Evolutionary conservation across 306 rosid genomes (phyloP), one percentile per base, ranked within the genome.

Genomic region (Medicago arabica): DNA sequence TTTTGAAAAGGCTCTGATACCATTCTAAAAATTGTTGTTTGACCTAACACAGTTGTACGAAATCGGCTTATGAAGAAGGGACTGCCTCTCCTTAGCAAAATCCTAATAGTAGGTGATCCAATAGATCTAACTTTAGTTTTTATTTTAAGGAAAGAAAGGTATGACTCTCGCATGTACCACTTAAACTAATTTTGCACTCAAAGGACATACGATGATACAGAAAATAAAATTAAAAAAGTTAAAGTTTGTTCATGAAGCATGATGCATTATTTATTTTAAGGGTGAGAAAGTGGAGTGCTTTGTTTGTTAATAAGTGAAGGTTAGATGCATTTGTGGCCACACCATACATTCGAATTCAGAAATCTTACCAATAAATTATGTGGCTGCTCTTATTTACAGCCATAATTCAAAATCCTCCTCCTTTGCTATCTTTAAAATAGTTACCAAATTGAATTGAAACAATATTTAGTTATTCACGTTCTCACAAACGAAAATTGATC

Each of bases 301-400:
- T 81, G 43, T 61, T 51, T 14, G 59, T 62, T 69, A 40, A 31
- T 53, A 59, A 9, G 43, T n/a, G 60, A 60, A 31, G 80, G 68
- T 75, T 75, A 70, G 65, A 61, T 55, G 53, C 75, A 58, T 51
- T 47, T 64, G 8, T 66, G 43, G 11, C 74, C 75, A 66, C 79
- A 63, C 72, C 71, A 72, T 12, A 34, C 41, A 59, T 13, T 47
- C n/a, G 8, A 28, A 75, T 5, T 25, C 41, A 75, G 8, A 69
- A 75, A 67, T 74, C 31, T 49, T 25, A 49, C 43, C 65, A 31
- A 71, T 75, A 61, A 63, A 61, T 60, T 61, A 69, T 81, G 65
- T 19, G 53, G 73, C 51, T 65, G 67, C 71, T 75, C 54, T 75
- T 43, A 8, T 51, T 50, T 70, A 71, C 66, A 43, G 40, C 21